These are phyloP conservation scores for Solanum infundibuliforme DNA, from an alignment of 257 asterid species.

Conservation along the genomic window DNA sequence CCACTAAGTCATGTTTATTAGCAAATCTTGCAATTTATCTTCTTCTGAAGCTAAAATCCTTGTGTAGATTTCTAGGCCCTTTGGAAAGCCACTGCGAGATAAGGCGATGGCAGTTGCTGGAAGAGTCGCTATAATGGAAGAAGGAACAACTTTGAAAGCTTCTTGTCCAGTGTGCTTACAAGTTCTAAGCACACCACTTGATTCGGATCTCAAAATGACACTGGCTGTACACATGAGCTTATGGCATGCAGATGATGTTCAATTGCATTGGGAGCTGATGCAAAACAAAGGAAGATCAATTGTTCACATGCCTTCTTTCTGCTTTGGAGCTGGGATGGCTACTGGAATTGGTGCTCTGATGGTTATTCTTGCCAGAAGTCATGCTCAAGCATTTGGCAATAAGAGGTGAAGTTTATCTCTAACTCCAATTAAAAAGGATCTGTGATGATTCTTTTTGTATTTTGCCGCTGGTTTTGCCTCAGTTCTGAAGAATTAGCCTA, in stretches of 20 bases:
- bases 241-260: slow-evolving; percentile 83
- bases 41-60: background rate
- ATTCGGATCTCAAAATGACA: slow-evolving; percentile 45
- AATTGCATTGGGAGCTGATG: slow-evolving; percentile 70
- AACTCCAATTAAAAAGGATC: background rate
- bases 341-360: slow-evolving; percentile 54
- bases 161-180: slow-evolving; percentile 73
- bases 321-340: slow-evolving; percentile 55
- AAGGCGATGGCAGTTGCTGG: slow-evolving; percentile 69
- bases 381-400: slow-evolving; percentile 8
- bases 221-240: slow-evolving; percentile 77
- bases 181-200: slow-evolving; percentile 18
- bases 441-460: background rate
- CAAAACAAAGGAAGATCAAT: slow-evolving; percentile 27
- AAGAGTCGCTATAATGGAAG: slow-evolving; percentile 38
- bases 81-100: slow-evolving; percentile 32
- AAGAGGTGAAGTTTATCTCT: background rate
- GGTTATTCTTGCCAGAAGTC: slow-evolving; percentile 31
- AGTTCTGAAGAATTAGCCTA: background rate
- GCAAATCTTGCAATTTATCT: background rate
- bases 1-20: background rate
- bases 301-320: slow-evolving; percentile 52
- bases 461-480: background rate
- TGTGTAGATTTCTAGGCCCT: slow-evolving; percentile 30
- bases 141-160: slow-evolving; percentile 28